Evolutionary conservation across 192 early-diverging fungal species (phyloP).

Genomic region (Chytriomyces confervae): DNA sequence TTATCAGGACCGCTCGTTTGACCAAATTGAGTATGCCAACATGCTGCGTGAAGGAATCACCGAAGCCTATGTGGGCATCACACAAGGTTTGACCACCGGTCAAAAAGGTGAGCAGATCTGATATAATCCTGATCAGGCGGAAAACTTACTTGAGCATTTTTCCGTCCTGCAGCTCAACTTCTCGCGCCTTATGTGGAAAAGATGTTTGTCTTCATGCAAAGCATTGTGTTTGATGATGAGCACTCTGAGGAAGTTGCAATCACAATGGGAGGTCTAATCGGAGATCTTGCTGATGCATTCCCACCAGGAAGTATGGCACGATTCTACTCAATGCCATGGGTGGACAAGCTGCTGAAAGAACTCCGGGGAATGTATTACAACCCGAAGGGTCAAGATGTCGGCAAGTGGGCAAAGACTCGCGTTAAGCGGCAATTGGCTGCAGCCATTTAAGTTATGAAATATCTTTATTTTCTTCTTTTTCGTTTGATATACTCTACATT

Average conservation of each 20-base stretch:
- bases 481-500: too few species aligned
- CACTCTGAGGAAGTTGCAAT: constrained; percentile 72
- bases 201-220: constrained; percentile 82
- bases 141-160: constrained; percentile 25
- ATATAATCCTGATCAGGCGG: constrained; percentile 1
- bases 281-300: constrained; percentile 93
- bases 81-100: constrained; percentile 85
- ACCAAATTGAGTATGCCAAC: constrained; percentile 78
- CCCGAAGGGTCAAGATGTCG: constrained; percentile 67
- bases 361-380: constrained; percentile 66
- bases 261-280: constrained; percentile 86
- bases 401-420: constrained; percentile 59
- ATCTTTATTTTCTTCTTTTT: too few species aligned
- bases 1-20: constrained; percentile 25
- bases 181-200: constrained; percentile 66
- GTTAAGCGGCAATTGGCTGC: constrained; percentile 42
- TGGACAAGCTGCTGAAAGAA: constrained; percentile 76
- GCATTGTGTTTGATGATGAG: constrained; percentile 66
- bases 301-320: constrained; percentile 73
- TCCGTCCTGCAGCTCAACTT: constrained; percentile 58
- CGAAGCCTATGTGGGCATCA: constrained; percentile 96
- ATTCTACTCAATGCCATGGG: constrained; percentile 76
- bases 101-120: constrained; percentile 61
- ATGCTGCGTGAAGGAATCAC: constrained; percentile 86
- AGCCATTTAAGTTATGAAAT: too few species aligned